Evolutionary conservation across 2,329 filamentous ascomycete species (phyloP).

Genomic region (Colletotrichum theobromicola): DNA sequence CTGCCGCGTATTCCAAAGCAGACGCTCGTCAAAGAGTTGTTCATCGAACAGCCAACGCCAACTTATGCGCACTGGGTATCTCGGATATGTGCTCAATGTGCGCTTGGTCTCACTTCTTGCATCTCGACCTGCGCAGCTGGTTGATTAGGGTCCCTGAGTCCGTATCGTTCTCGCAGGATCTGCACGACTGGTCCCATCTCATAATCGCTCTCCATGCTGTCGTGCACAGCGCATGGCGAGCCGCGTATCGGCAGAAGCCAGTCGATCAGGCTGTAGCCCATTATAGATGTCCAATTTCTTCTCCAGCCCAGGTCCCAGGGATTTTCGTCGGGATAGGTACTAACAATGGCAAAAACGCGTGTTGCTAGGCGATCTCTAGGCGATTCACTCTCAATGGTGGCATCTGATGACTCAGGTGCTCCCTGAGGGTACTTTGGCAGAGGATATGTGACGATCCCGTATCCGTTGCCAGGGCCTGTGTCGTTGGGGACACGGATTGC

Average conservation of each 20-base stretch:
- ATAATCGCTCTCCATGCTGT: conserved; percentile 70
- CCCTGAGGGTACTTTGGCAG: conserved; percentile 38
- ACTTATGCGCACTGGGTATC: neutral
- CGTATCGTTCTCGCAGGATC: conserved; percentile 53
- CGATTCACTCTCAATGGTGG: neutral
- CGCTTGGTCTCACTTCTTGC: conserved; percentile 23
- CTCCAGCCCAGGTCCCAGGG: conserved; percentile 79
- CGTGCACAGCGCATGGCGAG: conserved; percentile 77
- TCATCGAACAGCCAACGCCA: neutral
- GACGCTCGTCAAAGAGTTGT: neutral
- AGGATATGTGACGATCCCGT: conserved; percentile 64
- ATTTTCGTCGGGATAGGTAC: conserved; percentile 76
- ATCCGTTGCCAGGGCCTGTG: conserved; percentile 46
- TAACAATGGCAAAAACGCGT: conserved; percentile 80
- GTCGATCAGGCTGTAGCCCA: conserved; percentile 74
- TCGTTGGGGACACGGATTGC: conserved; percentile 72
- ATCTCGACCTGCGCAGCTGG: conserved; percentile 33
- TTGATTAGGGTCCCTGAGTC: conserved; percentile 30
- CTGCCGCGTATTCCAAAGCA: neutral
- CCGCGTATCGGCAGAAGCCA: conserved; percentile 81
- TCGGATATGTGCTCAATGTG: neutral
- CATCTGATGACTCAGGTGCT: neutral
- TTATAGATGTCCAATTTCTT: conserved; percentile 78
- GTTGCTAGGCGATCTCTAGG: conserved; percentile 50
- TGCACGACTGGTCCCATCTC: conserved; percentile 67